A percentile compares a stretch with the other conserved stretches of the same genome.
Conservation (phyloP, 805 yeast genomes). For the Suhomyces sp. region DNA sequence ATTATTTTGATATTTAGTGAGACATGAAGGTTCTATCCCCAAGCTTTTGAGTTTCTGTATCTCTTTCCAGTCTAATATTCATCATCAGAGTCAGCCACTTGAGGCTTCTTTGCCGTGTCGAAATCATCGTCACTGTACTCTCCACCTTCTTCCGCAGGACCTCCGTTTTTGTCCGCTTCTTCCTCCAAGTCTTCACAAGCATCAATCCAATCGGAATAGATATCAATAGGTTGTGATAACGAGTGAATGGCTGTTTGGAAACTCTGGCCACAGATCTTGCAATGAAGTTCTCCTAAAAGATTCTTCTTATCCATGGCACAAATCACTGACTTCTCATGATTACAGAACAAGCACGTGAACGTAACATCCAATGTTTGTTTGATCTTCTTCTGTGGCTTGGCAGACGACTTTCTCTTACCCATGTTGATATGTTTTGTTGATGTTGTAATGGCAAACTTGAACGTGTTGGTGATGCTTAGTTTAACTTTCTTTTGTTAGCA, state of each 20-base stretch:
- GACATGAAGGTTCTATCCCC: no score
- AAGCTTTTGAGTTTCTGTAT: no score
- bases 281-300: conserved; percentile 77
- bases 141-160: conserved; percentile 20
- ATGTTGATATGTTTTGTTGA: conserved; percentile 22
- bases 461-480: background rate
- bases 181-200: conserved; percentile 90
- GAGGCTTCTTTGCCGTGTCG: conserved; percentile 17
- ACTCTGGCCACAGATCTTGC: conserved; percentile 92
- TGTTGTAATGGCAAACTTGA: no score
- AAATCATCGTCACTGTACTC: conserved; percentile 39
- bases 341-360: conserved; percentile 91
- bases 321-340: conserved; percentile 88
- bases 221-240: conserved; percentile 86
- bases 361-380: conserved; percentile 78
- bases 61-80: conserved; percentile 26
- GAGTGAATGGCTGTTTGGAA: conserved; percentile 88
- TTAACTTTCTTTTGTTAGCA: background rate
- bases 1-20: no score
- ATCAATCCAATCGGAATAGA: conserved; percentile 97
- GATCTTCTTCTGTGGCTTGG: conserved; percentile 75
- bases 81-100: conserved; percentile 29
- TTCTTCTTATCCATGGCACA: conserved; percentile 86
- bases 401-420: conserved; percentile 84
- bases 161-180: conserved; percentile 41